Base-by-base conservation (phyloP, 352 stramenopile species). In the Pythium pectinolyticum region DNA sequence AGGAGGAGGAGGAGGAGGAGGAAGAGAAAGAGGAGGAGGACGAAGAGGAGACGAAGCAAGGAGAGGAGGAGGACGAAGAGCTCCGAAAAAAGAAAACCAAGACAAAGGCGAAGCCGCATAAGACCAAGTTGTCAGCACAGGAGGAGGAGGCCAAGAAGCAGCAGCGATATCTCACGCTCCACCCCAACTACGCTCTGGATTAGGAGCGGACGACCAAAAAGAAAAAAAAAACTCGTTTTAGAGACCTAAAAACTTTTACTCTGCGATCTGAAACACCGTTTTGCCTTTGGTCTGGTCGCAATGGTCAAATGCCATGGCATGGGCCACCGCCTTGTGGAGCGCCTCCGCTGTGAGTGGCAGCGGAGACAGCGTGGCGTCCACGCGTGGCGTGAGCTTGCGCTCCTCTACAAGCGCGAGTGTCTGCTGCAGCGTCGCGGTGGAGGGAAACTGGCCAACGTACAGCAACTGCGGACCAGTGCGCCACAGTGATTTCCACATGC, bases 181-280 rank as follows among this genome's bases (percentile, higher is more conserved):
- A 93, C 54, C 85, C 83, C 9, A 90, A 89, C 70, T 89, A 89
- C 57, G 82, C 84, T 41, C 78, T 95, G 50, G 81, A 93, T 56
- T 65, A 65, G 30, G n/a, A n/a, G n/a, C n/a, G n/a, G n/a, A n/a
- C n/a, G n/a, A n/a, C n/a, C n/a, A n/a, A n/a, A n/a, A n/a, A n/a
- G n/a, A n/a, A n/a, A n/a, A n/a, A n/a, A n/a, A n/a, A n/a, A n/a
- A n/a, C n/a, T n/a, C n/a, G n/a, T n/a, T n/a, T n/a, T n/a, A n/a
- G n/a, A n/a, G n/a, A n/a, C n/a, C n/a, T n/a, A n/a, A n/a, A n/a
- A n/a, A n/a, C n/a, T n/a, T n/a, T n/a, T 46, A n/a, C 10, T 61
- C 20, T 5, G 48, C 28, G 25, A 94, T 63, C 63, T 76, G 57
- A 12, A 94, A 66, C 15, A 96, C 79, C 15, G 92, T 72, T 64